Evolutionary conservation across 345 rosid species (phyloP), one percentile per base, ranked within the genome.

Genomic region (Viola odorata): DNA sequence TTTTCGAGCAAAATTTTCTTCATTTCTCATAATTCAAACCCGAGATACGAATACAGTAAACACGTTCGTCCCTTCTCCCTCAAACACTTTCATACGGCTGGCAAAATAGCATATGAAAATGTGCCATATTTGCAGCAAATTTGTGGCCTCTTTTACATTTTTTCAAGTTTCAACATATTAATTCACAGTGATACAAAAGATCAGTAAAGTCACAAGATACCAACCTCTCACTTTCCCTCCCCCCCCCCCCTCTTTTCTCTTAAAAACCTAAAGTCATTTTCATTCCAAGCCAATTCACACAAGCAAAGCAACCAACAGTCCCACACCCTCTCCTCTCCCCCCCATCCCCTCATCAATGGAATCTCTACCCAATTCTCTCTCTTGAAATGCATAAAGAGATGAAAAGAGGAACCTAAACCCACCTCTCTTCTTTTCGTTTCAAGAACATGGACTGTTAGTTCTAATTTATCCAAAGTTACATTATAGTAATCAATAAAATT

Each of bases 241-340:
- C 13, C 17, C 16, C 1, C 47, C 51, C 47, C 13, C 13, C 39
- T 37, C n/a, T 49, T 41, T 23, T n/a, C 39, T 32, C 38, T 50
- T 56, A 12, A 41, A 40, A 45, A 53, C 55, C 55, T 60, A 15
- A 11, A 41, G 5, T 77, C 62, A n/a, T 38, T 67, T 16, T 61
- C 69, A 48, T 54, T 55, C 65, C 68, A 68, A 37, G 74, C 71
- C 53, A 72, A 65, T 66, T 66, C 41, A 17, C 0, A 60, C 79
- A 74, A 78, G 84, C 53, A 74, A 73, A 23, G 32, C 32, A 23
- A 23, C 32, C 32, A 23, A 23, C 32, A 23, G 32, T 23, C 70
- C 64, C 12, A 58, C 64, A 47, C 38, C 6, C 3, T 11, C 41
- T 45, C 32, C 50, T 9, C 5, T 11, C 37, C 37, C 23, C 5